Conservation (phyloP, 1,284 basidiomycete species). For the Agaricales sp. region DNA sequence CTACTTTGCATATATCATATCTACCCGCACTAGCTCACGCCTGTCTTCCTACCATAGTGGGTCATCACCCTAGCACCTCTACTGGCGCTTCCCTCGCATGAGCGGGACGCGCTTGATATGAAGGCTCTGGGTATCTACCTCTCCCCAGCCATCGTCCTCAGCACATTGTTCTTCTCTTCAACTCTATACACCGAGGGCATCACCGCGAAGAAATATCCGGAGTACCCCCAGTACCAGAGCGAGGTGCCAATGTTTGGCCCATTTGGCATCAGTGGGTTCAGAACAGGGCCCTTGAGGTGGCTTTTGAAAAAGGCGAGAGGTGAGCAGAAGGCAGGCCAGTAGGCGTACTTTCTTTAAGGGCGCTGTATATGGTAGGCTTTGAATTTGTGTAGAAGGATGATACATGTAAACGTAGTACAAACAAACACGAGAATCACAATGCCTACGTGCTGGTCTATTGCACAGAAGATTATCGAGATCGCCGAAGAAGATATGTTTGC, state of each 20-base stretch:
- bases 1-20: constrained; percentile 5
- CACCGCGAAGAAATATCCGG: constrained; percentile 66
- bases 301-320: too few relatives aligned
- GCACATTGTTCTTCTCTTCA: constrained; percentile 62
- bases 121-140: constrained; percentile 11
- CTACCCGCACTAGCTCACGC: constrained; percentile 1
- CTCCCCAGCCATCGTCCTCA: constrained; percentile 46
- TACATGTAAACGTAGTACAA: too few relatives aligned
- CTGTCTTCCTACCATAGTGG: constrained; percentile 28
- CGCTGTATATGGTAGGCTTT: too few relatives aligned
- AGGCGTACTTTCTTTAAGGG: too few relatives aligned
- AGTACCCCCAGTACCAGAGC: constrained; percentile 62
- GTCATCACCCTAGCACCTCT: constrained; percentile 62
- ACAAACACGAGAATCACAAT: too few relatives aligned
- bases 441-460: too few relatives aligned
- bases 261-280: background rate
- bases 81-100: constrained; percentile 31
- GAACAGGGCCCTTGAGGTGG: background rate
- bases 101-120: constrained; percentile 17
- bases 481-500: too few relatives aligned
- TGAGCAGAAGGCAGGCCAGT: too few relatives aligned
- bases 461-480: too few relatives aligned
- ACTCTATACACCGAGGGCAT: constrained; percentile 78
- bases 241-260: constrained; percentile 74
- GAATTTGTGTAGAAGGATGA: too few relatives aligned